Conservation (phyloP, 192 early-diverging fungal genomes). For the Mortierella hygrophila region DNA sequence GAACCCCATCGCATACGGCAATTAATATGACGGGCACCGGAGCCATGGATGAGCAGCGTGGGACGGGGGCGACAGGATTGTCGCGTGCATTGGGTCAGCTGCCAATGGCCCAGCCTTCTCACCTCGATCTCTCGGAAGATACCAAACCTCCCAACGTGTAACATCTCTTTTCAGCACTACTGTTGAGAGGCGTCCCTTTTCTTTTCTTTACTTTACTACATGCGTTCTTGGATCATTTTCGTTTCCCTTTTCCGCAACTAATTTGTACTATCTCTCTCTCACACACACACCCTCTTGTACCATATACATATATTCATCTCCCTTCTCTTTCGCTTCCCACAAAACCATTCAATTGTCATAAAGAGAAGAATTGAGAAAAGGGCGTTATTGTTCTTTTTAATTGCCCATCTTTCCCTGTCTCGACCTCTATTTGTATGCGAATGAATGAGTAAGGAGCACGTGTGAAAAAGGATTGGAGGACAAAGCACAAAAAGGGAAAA, state of each 20-base stretch:
- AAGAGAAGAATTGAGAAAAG: not conserved
- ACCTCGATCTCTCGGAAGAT: slow-evolving; percentile 30
- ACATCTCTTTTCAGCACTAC: not conserved
- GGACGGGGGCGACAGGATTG: slow-evolving; percentile 13
- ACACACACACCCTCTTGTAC: not conserved
- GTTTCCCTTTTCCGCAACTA: not conserved
- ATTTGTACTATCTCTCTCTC: not conserved
- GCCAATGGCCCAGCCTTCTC: slow-evolving; percentile 26
- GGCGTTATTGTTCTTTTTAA: not conserved
- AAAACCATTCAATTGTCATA: no score
- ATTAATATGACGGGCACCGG: slow-evolving; percentile 12
- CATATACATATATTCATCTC: not conserved
- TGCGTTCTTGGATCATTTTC: not conserved
- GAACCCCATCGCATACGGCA: slow-evolving; percentile 7
- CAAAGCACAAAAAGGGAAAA: not conserved
- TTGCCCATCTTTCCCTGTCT: no score
- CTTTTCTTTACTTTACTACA: not conserved
- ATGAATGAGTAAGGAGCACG: not conserved
- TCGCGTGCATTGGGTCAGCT: slow-evolving; percentile 6
- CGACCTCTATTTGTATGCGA: no score
- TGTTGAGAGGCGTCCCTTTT: not conserved
- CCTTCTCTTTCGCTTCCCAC: no score
- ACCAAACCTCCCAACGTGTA: not conserved
- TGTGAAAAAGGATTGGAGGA: not conserved
- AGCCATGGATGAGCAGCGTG: not conserved